Percentiles rank a stretch among this genome's conserved stretches.
These are phyloP conservation scores for Diaporthe eres DNA, from an alignment of 2,329 filamentous ascomycete species.

Conservation along the genomic window DNA sequence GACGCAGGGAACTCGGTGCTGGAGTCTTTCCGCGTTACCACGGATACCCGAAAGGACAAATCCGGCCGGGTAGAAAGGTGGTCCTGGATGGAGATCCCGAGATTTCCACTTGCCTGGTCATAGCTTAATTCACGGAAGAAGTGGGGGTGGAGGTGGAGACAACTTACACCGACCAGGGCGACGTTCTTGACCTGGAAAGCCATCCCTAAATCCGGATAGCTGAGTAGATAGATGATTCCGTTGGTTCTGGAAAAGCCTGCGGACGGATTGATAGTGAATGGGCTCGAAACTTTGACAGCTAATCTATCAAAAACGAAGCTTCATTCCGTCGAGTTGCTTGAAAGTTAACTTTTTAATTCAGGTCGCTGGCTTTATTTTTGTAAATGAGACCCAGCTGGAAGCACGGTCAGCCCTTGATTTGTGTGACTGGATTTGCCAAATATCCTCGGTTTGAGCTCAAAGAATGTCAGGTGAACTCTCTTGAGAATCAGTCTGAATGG, in stretches of 20 bases:
- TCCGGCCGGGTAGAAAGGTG: background rate
- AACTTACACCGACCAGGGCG: background rate
- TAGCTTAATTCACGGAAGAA: background rate
- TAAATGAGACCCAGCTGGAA: background rate
- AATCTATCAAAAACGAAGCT: background rate
- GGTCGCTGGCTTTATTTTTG: background rate
- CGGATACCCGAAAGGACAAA: background rate
- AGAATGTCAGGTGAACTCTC: background rate
- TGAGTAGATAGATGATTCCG: background rate
- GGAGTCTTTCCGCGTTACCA: background rate
- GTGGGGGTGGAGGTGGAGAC: background rate
- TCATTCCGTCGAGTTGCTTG: background rate
- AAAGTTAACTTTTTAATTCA: background rate
- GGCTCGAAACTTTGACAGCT: background rate
- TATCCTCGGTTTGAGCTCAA: background rate
- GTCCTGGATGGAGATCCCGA: background rate
- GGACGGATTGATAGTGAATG: background rate
- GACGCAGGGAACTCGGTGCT: background rate
- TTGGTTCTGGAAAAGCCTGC: background rate
- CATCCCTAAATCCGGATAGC: background rate
- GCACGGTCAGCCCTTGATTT: background rate
- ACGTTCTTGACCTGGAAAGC: background rate
- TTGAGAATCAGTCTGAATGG: no score
- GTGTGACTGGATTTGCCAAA: background rate
- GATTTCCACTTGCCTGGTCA: background rate